These are phyloP conservation scores for Erythrophleum ivorense DNA, from an alignment of 331 rosid species.

Conservation along the genomic window DNA sequence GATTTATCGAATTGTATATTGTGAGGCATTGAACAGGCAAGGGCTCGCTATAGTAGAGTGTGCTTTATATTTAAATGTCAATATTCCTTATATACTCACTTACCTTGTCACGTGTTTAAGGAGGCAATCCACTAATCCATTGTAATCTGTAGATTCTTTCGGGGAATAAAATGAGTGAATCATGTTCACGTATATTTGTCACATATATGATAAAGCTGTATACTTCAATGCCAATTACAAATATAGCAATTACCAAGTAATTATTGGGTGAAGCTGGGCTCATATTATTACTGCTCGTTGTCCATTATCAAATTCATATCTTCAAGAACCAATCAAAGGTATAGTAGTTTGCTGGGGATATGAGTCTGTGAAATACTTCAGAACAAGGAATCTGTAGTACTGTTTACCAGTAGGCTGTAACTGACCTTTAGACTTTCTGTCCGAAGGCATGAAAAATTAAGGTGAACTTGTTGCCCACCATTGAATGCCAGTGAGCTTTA, in stretches of 20 bases:
- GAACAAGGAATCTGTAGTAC: not conserved
- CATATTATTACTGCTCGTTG: not conserved
- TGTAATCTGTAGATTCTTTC: not conserved
- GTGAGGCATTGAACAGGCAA: conserved; percentile 1
- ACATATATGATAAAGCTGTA: not conserved
- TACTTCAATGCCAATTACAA: not conserved
- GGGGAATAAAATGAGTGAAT: not conserved
- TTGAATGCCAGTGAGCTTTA: conserved; percentile 18
- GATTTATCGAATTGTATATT: not conserved
- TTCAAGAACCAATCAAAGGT: not conserved
- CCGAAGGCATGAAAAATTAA: not conserved
- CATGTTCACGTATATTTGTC: conserved; percentile 7
- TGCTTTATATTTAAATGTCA: not conserved
- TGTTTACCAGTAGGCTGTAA: conserved; percentile 6
- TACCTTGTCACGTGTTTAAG: not conserved
- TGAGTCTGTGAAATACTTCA: not conserved
- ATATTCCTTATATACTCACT: not conserved
- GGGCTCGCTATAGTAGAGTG: not conserved
- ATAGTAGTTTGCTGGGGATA: not conserved
- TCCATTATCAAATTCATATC: not conserved
- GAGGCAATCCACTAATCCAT: not conserved
- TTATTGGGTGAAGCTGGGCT: not conserved
- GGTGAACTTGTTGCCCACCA: not conserved
- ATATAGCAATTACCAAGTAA: not conserved
- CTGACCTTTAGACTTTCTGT: not conserved